Base-by-base conservation (phyloP, 495 filamentous ascomycete species). In the Penicillium maclennaniae region DNA sequence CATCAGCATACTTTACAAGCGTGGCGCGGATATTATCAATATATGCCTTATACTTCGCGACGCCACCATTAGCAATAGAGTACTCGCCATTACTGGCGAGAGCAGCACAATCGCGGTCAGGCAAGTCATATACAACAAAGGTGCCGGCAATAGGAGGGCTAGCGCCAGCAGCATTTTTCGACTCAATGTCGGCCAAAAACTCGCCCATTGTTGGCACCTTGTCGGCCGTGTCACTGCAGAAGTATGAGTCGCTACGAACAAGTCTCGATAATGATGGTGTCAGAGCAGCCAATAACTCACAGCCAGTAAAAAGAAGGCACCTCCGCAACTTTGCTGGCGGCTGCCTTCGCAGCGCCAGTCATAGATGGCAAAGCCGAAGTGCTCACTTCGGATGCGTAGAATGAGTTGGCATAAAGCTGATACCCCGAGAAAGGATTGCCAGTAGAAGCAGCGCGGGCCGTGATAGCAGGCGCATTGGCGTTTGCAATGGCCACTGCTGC, bases 81-180 rank as follows among this genome's bases (percentile, higher is more conserved):
- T 85, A 83, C 70, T 91, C 87, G 62, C 87, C 87, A 69, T 89
- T 89, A 56, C 86, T 89, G 26, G 86, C 86, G 67, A 82, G 76
- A 49, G 87, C 87, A 28, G 87, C 84, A 66, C 87, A 91, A 63
- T 91, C 87, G 71, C 87, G 84, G 54, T 86, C 86, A 38, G 86
- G 87, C 37, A 91, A 70, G 69, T 91, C 85, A 68, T 91, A 91
- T 59, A 89, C 81, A 61, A 91, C 87, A 52, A 85, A 78, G 60
- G 80, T 80, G 21, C 71, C 70, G 37, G 76, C 69, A 56, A 78
- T 72, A 43, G 65, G 65, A 20, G 73, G 77, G 23, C 44, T 68
- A 7, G 69, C 69, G 28, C 83, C 83, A 26, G 79, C 76, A 47
- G 75, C 78, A 60, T 85, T 70, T 57, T 79, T 62, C 60, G 76